These are phyloP conservation scores for Craterostigma plantagineum DNA, from an alignment of 257 asterid species.

Conservation along the genomic window DNA sequence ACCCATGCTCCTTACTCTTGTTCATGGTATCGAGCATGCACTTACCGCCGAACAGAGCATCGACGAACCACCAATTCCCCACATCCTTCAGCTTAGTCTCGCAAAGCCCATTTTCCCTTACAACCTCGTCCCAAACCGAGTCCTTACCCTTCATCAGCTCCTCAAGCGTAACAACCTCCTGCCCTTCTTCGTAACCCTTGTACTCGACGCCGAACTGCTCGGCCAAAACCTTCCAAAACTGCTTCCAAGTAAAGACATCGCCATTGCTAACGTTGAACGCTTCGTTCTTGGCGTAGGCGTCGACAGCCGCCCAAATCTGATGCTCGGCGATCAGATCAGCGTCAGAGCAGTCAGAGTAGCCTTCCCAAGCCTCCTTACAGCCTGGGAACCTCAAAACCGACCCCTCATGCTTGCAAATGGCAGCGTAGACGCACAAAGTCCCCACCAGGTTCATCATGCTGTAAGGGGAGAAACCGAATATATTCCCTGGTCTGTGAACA, in stretches of 20 bases:
- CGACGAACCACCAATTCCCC: constrained; percentile 74
- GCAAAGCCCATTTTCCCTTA: constrained; percentile 42
- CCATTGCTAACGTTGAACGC: constrained; percentile 86
- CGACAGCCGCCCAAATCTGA: constrained; percentile 89
- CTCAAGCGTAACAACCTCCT: constrained; percentile 18
- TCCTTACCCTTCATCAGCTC: constrained; percentile 73
- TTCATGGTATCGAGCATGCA: constrained; percentile 54
- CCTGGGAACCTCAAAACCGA: constrained; percentile 62
- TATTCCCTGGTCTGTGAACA: constrained; percentile 59
- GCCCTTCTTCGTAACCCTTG: constrained; percentile 44
- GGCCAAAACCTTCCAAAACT: constrained; percentile 73
- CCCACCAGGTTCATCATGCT: constrained; percentile 78
- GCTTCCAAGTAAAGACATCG: constrained; percentile 88
- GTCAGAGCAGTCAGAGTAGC: constrained; percentile 61
- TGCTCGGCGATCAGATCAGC: constrained; percentile 92
- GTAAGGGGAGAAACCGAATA: constrained; percentile 67
- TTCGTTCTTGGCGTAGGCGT: constrained; percentile 82
- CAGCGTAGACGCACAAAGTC: constrained; percentile 65
- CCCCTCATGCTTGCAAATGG: constrained; percentile 79
- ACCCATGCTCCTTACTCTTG: constrained; percentile 95
- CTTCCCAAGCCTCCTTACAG: constrained; percentile 51
- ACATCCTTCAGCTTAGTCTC: constrained; percentile 49
- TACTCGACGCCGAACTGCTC: constrained; percentile 63
- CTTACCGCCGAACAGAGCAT: constrained; percentile 13
- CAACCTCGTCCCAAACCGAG: constrained; percentile 71